A percentile compares a stretch with the other conserved stretches of the same genome.
These are phyloP conservation scores for Globisporangium abappressorium DNA, from an alignment of 352 stramenopile species.

Conservation along the genomic window DNA sequence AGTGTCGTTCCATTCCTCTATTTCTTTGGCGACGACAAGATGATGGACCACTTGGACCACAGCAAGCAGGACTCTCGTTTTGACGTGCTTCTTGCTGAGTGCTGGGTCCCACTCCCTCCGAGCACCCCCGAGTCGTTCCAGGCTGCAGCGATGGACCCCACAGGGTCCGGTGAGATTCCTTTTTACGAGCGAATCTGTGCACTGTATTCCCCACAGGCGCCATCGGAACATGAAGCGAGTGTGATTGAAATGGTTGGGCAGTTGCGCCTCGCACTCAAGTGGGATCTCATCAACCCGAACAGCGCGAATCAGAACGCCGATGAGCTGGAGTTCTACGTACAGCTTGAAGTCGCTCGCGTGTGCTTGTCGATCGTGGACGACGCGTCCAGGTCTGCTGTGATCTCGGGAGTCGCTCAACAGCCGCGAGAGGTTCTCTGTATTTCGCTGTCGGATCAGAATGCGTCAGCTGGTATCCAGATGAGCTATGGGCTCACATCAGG, in stretches of 20 bases:
- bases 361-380: slow-evolving; percentile 79
- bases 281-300: slow-evolving; percentile 66
- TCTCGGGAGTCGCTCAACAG: slow-evolving; percentile 28
- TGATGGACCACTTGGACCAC: slow-evolving; percentile 85
- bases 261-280: slow-evolving; percentile 72
- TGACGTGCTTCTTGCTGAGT: slow-evolving; percentile 72
- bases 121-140: slow-evolving; percentile 21
- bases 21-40: slow-evolving; percentile 84
- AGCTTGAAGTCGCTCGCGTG: slow-evolving; percentile 71
- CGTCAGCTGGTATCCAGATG: slow-evolving; percentile 69
- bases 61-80: slow-evolving; percentile 83
- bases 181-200: slow-evolving; percentile 69
- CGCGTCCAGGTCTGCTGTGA: slow-evolving; percentile 32
- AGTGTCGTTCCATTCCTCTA: slow-evolving; percentile 87
- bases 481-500: slow-evolving; percentile 71
- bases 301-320: slow-evolving; percentile 36
- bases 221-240: slow-evolving; percentile 15
- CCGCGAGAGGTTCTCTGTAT: slow-evolving; percentile 72
- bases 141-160: slow-evolving; percentile 18
- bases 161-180: slow-evolving; percentile 28
- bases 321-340: slow-evolving; percentile 59
- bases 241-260: slow-evolving; percentile 69
- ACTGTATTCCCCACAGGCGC: slow-evolving; percentile 50
- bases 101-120: slow-evolving; percentile 68
- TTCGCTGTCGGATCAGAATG: slow-evolving; percentile 66